Percentiles rank a stretch among this genome's conserved stretches.
These are phyloP conservation scores for Diaporthe humulicola DNA, from an alignment of 2,329 filamentous ascomycete genomes.

Conservation along the genomic window DNA sequence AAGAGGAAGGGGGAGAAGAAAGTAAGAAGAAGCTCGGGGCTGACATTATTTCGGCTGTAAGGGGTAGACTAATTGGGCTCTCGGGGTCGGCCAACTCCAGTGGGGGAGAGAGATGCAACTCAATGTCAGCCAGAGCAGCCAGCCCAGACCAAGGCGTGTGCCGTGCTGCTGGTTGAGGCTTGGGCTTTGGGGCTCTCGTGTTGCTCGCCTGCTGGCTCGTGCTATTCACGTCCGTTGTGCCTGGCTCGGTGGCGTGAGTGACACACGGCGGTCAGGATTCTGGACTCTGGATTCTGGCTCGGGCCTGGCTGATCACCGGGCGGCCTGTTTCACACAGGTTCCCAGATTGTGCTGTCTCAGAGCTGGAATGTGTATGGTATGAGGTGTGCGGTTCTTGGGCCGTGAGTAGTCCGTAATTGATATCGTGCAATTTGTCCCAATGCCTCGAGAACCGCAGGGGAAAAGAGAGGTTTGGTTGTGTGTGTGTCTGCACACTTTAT, in stretches of 20 bases:
- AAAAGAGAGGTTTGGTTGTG: neutral
- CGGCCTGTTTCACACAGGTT: slow-evolving; percentile 29
- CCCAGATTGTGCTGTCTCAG: slow-evolving; percentile 34
- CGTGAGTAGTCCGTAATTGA: neutral
- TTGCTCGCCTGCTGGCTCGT: slow-evolving; percentile 8
- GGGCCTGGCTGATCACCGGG: slow-evolving; percentile 1
- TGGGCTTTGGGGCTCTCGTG: slow-evolving; percentile 29
- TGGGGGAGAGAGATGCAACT: slow-evolving; percentile 7
- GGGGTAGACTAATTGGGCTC: slow-evolving; percentile 26
- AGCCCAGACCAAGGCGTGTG: slow-evolving; percentile 29
- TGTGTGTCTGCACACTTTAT: slow-evolving; percentile 24
- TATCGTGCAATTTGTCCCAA: neutral
- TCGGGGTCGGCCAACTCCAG: slow-evolving; percentile 21
- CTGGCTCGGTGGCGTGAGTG: slow-evolving; percentile 25
- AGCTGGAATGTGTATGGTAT: slow-evolving; percentile 2
- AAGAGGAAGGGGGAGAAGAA: slow-evolving; percentile 27
- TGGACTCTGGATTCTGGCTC: slow-evolving; percentile 19
- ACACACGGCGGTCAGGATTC: slow-evolving; percentile 15
- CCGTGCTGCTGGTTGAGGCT: slow-evolving; percentile 11
- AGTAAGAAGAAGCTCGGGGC: slow-evolving; percentile 27
- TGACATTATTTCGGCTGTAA: slow-evolving; percentile 33
- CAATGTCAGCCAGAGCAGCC: slow-evolving; percentile 18
- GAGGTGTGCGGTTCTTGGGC: slow-evolving; percentile 1
- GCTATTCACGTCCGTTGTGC: slow-evolving; percentile 6
- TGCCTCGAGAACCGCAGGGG: neutral